phyloP scores from a whole-genome alignment of 208 protist genomes.

The Crithidia mellificae region DNA sequence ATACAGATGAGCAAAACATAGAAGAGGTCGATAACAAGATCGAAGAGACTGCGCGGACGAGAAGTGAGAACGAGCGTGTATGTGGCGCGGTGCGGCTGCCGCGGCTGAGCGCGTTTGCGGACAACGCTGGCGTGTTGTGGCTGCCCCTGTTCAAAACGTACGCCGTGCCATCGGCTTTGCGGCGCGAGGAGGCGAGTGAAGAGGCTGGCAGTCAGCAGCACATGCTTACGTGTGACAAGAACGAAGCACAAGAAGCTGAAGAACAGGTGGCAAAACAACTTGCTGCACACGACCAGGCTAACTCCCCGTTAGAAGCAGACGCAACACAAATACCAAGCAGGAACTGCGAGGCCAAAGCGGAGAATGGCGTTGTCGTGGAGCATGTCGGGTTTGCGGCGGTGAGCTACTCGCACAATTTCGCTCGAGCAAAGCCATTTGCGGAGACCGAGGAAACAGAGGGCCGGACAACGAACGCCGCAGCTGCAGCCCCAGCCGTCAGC shows the following conservation, averaged over 20 bases:
- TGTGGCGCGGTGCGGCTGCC: constrained; percentile 25
- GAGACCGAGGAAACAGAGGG: neutral
- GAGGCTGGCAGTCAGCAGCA: too few relatives aligned
- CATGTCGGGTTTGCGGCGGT: constrained; percentile 48
- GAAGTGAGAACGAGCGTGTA: constrained; percentile 12
- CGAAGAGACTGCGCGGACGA: too few relatives aligned
- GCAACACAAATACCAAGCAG: neutral
- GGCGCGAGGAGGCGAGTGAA: too few relatives aligned
- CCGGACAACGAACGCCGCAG: neutral
- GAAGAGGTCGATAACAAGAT: too few relatives aligned
- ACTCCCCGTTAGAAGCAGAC: too few relatives aligned
- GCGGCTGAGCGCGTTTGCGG: constrained; percentile 14
- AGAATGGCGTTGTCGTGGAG: neutral
- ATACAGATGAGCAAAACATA: neutral
- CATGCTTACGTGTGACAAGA: too few relatives aligned
- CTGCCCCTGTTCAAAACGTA: constrained; percentile 31
- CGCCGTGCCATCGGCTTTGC: too few relatives aligned
- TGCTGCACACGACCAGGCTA: too few relatives aligned
- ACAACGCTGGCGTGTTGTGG: constrained; percentile 25
- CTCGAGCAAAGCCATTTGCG: neutral
- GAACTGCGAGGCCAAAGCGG: too few relatives aligned
- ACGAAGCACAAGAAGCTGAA: too few relatives aligned
- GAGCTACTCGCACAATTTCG: constrained; percentile 56
- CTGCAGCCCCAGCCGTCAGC: neutral
- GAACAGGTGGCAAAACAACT: too few relatives aligned